A percentile compares a stretch with the other conserved stretches of the same genome.
These are phyloP conservation scores for Tremella yokohamensis DNA, from an alignment of 768 basidiomycete species.

Conservation along the genomic window DNA sequence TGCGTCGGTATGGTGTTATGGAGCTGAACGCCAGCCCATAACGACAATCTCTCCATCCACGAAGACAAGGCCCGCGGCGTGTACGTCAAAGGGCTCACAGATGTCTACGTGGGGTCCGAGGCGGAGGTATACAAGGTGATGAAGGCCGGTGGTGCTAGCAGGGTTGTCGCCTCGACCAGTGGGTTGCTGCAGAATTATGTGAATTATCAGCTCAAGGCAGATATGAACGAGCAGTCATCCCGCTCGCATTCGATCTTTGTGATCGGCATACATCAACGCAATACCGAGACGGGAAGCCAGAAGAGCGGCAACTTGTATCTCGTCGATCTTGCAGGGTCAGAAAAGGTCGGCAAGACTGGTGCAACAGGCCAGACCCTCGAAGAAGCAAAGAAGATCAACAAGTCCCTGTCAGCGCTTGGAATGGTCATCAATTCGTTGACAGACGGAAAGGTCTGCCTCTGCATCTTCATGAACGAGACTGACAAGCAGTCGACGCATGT, in stretches of 20 bases:
- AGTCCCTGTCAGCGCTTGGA: slow-evolving; percentile 90
- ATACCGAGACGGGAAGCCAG: slow-evolving; percentile 90
- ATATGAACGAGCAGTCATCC: slow-evolving; percentile 99
- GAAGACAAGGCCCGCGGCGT: slow-evolving; percentile 97
- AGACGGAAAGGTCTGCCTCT: slow-evolving; percentile 72
- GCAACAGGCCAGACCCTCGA: slow-evolving; percentile 98
- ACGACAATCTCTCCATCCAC: slow-evolving; percentile 96
- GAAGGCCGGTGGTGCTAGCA: slow-evolving; percentile 86
- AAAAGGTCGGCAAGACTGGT: slow-evolving; percentile 97
- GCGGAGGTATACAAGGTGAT: slow-evolving; percentile 98
- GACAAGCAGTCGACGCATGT: slow-evolving; percentile 78
- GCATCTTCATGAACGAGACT: slow-evolving; percentile 3
- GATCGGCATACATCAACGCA: slow-evolving; percentile 93
- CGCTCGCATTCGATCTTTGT: slow-evolving; percentile 99
- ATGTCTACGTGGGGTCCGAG: slow-evolving; percentile 95
- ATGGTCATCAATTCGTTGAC: slow-evolving; percentile 99
- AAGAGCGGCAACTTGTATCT: slow-evolving; percentile 97
- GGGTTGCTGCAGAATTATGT: slow-evolving; percentile 45
- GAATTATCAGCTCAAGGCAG: slow-evolving; percentile 52
- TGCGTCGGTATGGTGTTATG: slow-evolving; percentile 55
- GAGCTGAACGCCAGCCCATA: slow-evolving; percentile 63
- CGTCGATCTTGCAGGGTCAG: slow-evolving; percentile 96
- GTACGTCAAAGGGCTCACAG: slow-evolving; percentile 94
- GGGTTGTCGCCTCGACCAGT: slow-evolving; percentile 94
- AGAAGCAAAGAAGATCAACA: slow-evolving; percentile 99